These are phyloP conservation scores for Golubevia sp. DNA, from an alignment of 1,284 basidiomycete genomes.

Conservation along the genomic window DNA sequence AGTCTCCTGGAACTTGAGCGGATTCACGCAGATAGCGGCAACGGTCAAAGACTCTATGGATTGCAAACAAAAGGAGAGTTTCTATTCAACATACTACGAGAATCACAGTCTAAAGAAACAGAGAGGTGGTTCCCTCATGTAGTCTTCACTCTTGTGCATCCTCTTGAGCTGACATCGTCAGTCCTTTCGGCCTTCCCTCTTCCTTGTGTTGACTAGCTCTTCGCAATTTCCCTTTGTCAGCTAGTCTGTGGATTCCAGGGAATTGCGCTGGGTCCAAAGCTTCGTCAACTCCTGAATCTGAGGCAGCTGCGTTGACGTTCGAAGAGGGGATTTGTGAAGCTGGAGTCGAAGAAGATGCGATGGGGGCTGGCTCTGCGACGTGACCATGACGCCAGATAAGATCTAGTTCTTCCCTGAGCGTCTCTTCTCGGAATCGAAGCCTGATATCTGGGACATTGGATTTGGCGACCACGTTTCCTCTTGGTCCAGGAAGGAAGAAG, in stretches of 20 bases:
- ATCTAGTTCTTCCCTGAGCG: slow-evolving; percentile 75
- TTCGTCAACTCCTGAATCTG: neutral
- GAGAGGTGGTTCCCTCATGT: too few relatives aligned
- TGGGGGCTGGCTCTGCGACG: neutral
- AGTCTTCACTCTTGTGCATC: neutral
- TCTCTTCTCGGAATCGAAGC: slow-evolving; percentile 84
- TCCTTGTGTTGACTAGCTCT: neutral
- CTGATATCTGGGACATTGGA: slow-evolving; percentile 95
- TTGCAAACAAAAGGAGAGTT: too few relatives aligned
- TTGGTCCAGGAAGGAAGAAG: slow-evolving; percentile 72
- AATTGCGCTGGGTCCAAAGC: neutral
- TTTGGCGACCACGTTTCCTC: slow-evolving; percentile 50
- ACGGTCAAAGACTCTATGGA: too few relatives aligned
- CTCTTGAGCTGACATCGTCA: neutral
- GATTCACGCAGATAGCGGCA: too few relatives aligned
- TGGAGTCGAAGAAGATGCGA: neutral
- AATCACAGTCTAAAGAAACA: too few relatives aligned
- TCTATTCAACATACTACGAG: too few relatives aligned
- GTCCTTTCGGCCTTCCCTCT: neutral
- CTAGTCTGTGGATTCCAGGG: neutral
- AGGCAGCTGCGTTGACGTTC: too few relatives aligned
- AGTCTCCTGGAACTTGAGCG: too few relatives aligned
- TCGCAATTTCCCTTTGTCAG: neutral
- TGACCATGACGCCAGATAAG: slow-evolving; percentile 27
- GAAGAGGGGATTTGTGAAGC: neutral